Conservation (phyloP, 495 filamentous ascomycete species). For the Aspergillus haitiensis region DNA sequence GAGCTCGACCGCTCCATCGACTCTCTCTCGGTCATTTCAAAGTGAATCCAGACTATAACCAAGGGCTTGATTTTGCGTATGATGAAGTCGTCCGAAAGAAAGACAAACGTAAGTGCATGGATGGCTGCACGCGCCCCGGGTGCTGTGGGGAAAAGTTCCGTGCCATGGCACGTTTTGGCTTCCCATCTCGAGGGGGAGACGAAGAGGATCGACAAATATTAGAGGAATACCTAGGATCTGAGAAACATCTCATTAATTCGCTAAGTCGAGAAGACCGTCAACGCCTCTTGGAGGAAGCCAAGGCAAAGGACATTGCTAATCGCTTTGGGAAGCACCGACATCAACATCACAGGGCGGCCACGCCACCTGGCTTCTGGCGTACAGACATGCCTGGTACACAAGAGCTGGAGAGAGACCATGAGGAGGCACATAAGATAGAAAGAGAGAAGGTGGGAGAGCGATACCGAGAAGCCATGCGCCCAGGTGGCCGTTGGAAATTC, state of each 20-base stretch:
- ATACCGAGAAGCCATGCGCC: slow-evolving; percentile 77
- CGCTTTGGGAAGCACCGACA: slow-evolving; percentile 74
- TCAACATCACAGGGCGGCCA: slow-evolving; percentile 63
- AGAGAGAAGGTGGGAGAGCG: slow-evolving; percentile 67
- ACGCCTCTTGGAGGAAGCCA: slow-evolving; percentile 64
- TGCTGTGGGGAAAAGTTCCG: slow-evolving; percentile 78
- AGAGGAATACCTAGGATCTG: slow-evolving; percentile 66
- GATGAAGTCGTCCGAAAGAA: slow-evolving; percentile 70
- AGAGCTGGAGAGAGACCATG: slow-evolving; percentile 62
- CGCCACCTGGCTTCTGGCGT: slow-evolving; percentile 88
- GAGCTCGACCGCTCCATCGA: slow-evolving; percentile 51
- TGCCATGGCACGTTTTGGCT: slow-evolving; percentile 56
- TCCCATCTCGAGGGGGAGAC: slow-evolving; percentile 24
- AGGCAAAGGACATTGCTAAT: slow-evolving; percentile 65
- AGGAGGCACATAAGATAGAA: slow-evolving; percentile 59
- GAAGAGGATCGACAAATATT: slow-evolving; percentile 58
- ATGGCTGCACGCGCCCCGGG: slow-evolving; percentile 71
- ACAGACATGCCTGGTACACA: slow-evolving; percentile 85
- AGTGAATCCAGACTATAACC: slow-evolving; percentile 72
- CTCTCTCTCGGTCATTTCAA: slow-evolving; percentile 73
- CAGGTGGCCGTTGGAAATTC: slow-evolving; percentile 73
- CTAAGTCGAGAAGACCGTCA: slow-evolving; percentile 54
- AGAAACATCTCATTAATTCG: slow-evolving; percentile 35
- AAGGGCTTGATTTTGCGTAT: slow-evolving; percentile 74
- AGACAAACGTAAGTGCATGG: slow-evolving; percentile 70